A percentile compares a stretch with the other conserved stretches of the same genome.
Conservation (phyloP, 192 early-diverging fungal genomes). For the Coemansia sp. region DNA sequence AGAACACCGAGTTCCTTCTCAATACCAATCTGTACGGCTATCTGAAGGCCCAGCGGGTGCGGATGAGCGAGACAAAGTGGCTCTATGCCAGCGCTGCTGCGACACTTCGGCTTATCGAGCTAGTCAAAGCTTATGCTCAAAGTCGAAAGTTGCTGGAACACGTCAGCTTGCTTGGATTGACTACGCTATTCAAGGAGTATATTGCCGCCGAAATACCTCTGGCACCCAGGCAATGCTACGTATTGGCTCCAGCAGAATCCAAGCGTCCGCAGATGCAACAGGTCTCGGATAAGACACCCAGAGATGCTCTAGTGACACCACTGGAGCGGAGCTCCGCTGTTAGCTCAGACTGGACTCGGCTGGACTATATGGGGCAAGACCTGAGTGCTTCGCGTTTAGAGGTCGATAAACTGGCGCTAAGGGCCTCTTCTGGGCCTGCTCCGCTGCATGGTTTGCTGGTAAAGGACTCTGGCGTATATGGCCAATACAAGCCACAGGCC, state of each 20-base stretch:
- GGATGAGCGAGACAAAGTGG: conserved; percentile 37
- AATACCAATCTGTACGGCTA: conserved; percentile 34
- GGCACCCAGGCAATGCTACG: not conserved
- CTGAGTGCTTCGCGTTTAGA: not conserved
- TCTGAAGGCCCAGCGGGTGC: conserved; percentile 33
- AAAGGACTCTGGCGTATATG: not conserved
- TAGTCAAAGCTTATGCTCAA: not conserved
- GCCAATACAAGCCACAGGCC: conserved; percentile 4
- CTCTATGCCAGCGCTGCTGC: conserved; percentile 44
- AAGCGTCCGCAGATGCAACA: not conserved
- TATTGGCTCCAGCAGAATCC: not conserved
- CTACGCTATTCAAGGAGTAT: not conserved
- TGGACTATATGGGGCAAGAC: not conserved
- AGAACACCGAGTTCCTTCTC: conserved; percentile 24
- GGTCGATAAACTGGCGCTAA: not conserved
- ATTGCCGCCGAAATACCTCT: not conserved
- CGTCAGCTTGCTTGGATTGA: conserved; percentile 2
- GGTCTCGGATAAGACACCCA: too few relatives aligned
- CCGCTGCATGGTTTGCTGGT: not conserved
- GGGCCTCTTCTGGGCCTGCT: not conserved
- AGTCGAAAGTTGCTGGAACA: conserved; percentile 14
- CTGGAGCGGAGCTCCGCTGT: not conserved
- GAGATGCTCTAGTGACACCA: not conserved
- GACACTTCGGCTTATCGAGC: conserved; percentile 23
- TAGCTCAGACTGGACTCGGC: not conserved